These are phyloP conservation scores for Hirschioporus abietinus DNA, from an alignment of 768 basidiomycete species.

Conservation along the genomic window DNA sequence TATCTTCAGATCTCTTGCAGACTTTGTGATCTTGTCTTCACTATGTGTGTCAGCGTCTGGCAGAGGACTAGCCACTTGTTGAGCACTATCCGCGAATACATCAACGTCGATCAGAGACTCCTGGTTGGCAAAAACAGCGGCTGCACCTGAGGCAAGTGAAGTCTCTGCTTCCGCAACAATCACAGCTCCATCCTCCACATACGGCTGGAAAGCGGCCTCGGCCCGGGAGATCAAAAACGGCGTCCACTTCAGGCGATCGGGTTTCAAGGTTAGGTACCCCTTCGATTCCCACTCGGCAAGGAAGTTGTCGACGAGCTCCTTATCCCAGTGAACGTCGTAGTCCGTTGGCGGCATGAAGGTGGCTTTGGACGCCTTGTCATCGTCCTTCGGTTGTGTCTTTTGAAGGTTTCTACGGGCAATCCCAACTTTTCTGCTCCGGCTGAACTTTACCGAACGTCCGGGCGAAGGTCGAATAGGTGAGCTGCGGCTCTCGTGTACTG, in stretches of 20 bases:
- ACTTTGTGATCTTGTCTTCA: not conserved
- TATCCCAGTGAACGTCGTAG: constrained; percentile 77
- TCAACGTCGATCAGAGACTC: constrained; percentile 7
- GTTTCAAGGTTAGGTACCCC: constrained; percentile 67
- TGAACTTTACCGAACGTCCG: constrained; percentile 72
- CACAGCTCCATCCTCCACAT: not conserved
- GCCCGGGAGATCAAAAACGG: constrained; percentile 72
- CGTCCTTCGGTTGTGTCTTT: constrained; percentile 45
- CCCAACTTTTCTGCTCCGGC: constrained; percentile 56
- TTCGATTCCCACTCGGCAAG: constrained; percentile 69
- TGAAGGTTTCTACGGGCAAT: constrained; percentile 60
- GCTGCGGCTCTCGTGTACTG: constrained; percentile 35
- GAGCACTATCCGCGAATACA: not conserved
- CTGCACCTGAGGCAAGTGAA: constrained; percentile 9
- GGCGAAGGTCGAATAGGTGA: constrained; percentile 59
- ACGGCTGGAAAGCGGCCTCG: constrained; percentile 14
- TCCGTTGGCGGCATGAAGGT: constrained; percentile 59
- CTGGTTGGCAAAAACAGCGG: constrained; percentile 9
- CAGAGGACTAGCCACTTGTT: not conserved
- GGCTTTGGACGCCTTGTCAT: constrained; percentile 36
- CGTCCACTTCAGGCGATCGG: constrained; percentile 91
- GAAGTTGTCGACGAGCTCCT: constrained; percentile 56
- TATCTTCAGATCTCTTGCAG: not conserved
- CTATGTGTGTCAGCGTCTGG: not conserved
- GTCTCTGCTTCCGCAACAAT: constrained; percentile 2